phyloP scores from a whole-genome alignment of 2,329 filamentous ascomycete species.

The Penicillium sp. region DNA sequence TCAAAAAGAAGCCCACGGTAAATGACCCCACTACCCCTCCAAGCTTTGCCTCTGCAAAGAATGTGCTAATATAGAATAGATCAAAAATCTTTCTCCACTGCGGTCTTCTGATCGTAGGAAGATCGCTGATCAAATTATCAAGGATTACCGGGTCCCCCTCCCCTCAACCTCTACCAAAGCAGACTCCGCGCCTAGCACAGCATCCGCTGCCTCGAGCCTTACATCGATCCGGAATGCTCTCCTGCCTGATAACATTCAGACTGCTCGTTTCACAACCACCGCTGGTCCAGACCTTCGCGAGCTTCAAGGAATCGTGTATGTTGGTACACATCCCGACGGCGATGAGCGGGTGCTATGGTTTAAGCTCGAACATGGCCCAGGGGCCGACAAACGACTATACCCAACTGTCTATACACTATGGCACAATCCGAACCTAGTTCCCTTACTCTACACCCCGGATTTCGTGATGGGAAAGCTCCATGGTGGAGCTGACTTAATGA shows the following conservation, averaged over 20 bases:
- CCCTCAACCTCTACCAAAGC: constrained; percentile 36
- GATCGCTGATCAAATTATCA: constrained; percentile 65
- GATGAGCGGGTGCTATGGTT: constrained; percentile 65
- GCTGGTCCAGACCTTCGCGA: constrained; percentile 60
- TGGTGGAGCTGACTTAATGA: constrained; percentile 67
- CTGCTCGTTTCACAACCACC: constrained; percentile 65
- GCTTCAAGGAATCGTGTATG: constrained; percentile 63
- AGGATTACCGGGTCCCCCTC: constrained; percentile 56
- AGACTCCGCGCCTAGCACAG: constrained; percentile 8
- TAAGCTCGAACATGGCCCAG: constrained; percentile 55
- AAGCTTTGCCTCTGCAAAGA: constrained; percentile 1
- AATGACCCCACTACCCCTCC: constrained; percentile 26
- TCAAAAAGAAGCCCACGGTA: constrained; percentile 63
- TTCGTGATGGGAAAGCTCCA: constrained; percentile 60
- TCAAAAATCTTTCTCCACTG: constrained; percentile 65
- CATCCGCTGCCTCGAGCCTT: constrained; percentile 45
- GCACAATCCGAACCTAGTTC: constrained; percentile 60
- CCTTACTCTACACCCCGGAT: constrained; percentile 62
- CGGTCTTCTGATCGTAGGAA: constrained; percentile 66
- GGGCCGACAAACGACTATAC: constrained; percentile 42
- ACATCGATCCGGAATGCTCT: constrained; percentile 56
- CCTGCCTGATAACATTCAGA: constrained; percentile 61
- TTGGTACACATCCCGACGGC: constrained; percentile 56
- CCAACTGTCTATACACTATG: constrained; percentile 64
- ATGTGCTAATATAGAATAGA: constrained; percentile 38